These are phyloP conservation scores for Friedmanniomyces endolithicus DNA, from an alignment of 495 filamentous ascomycete species.

Conservation along the genomic window DNA sequence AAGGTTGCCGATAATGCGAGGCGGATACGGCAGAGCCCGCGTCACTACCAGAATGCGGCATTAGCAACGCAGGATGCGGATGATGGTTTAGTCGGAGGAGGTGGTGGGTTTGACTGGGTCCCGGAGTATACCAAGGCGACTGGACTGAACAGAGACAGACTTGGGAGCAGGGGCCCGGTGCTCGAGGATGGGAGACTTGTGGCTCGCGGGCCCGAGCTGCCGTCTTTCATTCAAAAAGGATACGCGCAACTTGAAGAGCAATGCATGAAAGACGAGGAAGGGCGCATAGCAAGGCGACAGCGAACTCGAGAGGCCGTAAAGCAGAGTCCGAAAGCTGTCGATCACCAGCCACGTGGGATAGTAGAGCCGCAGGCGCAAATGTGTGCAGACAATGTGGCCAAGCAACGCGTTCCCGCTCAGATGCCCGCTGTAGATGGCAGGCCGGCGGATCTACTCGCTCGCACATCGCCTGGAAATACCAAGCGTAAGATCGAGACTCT, in stretches of 20 bases:
- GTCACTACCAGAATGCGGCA: conserved; percentile 9
- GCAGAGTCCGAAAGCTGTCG: not conserved
- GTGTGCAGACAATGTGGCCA: too few species aligned
- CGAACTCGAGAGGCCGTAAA: not conserved
- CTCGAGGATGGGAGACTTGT: not conserved
- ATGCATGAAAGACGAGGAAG: not conserved
- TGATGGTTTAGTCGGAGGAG: not conserved
- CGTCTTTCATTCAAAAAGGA: not conserved
- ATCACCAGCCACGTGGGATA: too few species aligned
- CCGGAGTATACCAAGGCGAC: not conserved
- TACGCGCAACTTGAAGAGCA: not conserved
- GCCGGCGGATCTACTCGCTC: too few species aligned
- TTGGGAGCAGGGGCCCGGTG: not conserved
- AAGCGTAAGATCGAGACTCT: too few species aligned
- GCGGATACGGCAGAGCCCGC: conserved; percentile 11
- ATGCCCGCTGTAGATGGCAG: too few species aligned
- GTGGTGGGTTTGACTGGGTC: not conserved
- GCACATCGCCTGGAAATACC: too few species aligned
- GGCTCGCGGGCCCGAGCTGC: not conserved
- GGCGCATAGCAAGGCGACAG: not conserved
- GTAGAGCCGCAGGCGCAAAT: too few species aligned
- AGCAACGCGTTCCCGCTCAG: too few species aligned
- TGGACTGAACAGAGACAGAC: not conserved
- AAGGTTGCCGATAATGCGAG: conserved; percentile 20
- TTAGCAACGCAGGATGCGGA: not conserved